These are phyloP conservation scores for Lagenaria siceraria DNA, from an alignment of 306 rosid species.

Conservation along the genomic window DNA sequence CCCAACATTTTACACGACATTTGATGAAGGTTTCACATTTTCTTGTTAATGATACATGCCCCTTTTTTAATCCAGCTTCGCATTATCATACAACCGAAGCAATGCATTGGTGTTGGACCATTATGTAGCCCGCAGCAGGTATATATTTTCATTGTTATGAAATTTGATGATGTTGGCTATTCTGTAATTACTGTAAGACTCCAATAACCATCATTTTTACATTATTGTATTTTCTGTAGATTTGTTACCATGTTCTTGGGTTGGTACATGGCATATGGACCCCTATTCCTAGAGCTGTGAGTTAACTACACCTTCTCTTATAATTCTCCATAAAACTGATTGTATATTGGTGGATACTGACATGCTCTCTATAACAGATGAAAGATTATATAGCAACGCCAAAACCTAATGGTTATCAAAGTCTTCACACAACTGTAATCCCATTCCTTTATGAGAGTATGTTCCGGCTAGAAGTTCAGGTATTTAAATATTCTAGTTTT, in stretches of 20 bases:
- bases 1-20: slow-evolving; percentile 15
- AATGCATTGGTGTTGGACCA: slow-evolving; percentile 71
- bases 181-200: background rate
- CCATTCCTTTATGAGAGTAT: slow-evolving; percentile 95
- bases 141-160: slow-evolving; percentile 11
- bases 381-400: slow-evolving; percentile 97
- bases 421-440: slow-evolving; percentile 91
- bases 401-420: slow-evolving; percentile 95
- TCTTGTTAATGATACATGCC: slow-evolving; percentile 16
- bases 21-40: slow-evolving; percentile 9
- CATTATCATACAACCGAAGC: slow-evolving; percentile 74
- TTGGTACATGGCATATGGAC: slow-evolving; percentile 94
- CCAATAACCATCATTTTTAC: slow-evolving; percentile 8
- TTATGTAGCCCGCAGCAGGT: slow-evolving; percentile 87
- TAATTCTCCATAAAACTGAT: background rate
- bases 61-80: slow-evolving; percentile 61
- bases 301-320: slow-evolving; percentile 31
- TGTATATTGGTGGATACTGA: background rate
- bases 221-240: slow-evolving; percentile 40
- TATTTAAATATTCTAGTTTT: slow-evolving; percentile 15
- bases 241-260: slow-evolving; percentile 95
- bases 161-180: slow-evolving; percentile 11
- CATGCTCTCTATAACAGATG: slow-evolving; percentile 34
- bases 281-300: slow-evolving; percentile 93
- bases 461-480: slow-evolving; percentile 96